phyloP scores from a whole-genome alignment of 495 filamentous ascomycete species.

The Neurospora hispaniola region DNA sequence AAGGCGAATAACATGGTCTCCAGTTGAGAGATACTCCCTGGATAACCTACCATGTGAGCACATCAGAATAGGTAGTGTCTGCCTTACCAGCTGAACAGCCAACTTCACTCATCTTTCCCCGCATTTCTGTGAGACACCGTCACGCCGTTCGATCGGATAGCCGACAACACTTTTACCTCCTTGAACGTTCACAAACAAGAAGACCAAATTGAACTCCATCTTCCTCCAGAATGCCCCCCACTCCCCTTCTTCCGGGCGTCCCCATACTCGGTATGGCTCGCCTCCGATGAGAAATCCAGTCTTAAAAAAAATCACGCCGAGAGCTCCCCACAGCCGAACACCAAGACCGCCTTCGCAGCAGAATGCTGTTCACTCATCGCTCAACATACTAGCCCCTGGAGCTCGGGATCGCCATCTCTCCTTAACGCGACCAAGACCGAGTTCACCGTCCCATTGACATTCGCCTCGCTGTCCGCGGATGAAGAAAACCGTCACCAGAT shows the following conservation, averaged over 20 bases:
- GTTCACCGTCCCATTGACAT: constrained; percentile 3
- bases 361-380: constrained; percentile 5
- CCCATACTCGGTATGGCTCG: constrained; percentile 9
- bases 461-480: background rate
- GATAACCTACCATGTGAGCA: background rate
- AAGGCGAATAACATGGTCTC: background rate
- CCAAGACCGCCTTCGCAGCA: constrained; percentile 6
- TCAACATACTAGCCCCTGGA: background rate
- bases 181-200: background rate
- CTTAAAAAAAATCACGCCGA: background rate
- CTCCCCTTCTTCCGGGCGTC: too few relatives aligned
- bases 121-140: background rate
- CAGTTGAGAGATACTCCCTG: background rate
- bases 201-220: background rate
- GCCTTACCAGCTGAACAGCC: background rate
- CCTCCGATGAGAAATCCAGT: background rate
- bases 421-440: background rate
- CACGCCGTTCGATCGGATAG: background rate
- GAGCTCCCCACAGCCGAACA: background rate
- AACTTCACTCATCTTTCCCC: background rate
- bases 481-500: background rate
- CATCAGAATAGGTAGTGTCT: background rate
- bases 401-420: constrained; percentile 4
- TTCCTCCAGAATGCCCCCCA: background rate
- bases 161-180: background rate